Conservation (phyloP, 2,329 filamentous ascomycete species). For the Stagonosporopsis vannaccii region DNA sequence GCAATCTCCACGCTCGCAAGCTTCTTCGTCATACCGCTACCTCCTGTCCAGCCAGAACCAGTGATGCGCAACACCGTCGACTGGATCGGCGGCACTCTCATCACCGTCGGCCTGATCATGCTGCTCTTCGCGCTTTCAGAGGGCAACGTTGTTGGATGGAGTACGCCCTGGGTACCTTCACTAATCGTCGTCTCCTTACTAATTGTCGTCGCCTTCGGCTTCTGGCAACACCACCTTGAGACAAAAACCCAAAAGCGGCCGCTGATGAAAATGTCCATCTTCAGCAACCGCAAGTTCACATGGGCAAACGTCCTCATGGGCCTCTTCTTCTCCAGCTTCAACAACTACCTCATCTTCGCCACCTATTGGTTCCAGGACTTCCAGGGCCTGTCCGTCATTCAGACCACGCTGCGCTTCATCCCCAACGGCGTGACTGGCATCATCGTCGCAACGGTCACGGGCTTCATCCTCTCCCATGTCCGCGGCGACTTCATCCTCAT, state of each 20-base stretch:
- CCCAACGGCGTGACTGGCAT: conserved; percentile 69
- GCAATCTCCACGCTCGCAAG: conserved; percentile 64
- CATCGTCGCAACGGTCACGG: conserved; percentile 63
- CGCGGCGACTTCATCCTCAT: conserved; percentile 66
- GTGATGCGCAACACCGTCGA: conserved; percentile 62
- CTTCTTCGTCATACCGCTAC: conserved; percentile 66
- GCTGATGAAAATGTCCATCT: conserved; percentile 72
- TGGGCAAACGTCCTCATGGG: conserved; percentile 71
- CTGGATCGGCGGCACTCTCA: conserved; percentile 70
- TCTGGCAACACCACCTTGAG: conserved; percentile 69
- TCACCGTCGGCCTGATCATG: conserved; percentile 68
- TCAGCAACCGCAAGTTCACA: conserved; percentile 65
- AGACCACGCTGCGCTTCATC: conserved; percentile 73
- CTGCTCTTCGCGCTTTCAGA: conserved; percentile 73
- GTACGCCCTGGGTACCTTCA: conserved; percentile 66
- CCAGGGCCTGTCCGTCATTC: conserved; percentile 66
- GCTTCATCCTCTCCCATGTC: conserved; percentile 54
- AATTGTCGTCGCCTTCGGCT: conserved; percentile 63
- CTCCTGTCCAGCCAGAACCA: conserved; percentile 45
- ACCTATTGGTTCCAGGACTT: conserved; percentile 77
- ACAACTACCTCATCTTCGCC: conserved; percentile 71
- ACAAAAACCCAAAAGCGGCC: conserved; percentile 60
- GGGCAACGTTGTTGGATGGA: conserved; percentile 74
- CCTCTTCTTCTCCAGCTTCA: conserved; percentile 72
- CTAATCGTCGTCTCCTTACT: conserved; percentile 66